phyloP scores from a whole-genome alignment of 768 basidiomycete genomes.

The Boletus barrowsii region DNA sequence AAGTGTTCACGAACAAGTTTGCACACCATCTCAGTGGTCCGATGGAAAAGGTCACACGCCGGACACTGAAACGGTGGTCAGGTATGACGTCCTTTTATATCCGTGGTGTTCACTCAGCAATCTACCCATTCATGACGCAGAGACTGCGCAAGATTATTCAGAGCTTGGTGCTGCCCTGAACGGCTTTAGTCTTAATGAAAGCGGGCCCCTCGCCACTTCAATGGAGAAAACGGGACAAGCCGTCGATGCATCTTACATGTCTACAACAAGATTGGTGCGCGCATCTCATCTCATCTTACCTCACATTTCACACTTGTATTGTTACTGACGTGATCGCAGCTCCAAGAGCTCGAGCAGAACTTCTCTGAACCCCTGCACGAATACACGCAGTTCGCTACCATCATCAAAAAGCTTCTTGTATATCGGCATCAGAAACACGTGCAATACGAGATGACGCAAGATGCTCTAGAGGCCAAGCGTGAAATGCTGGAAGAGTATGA shows the following conservation, averaged over 20 bases:
- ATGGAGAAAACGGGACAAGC: constrained; percentile 98
- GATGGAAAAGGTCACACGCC: constrained; percentile 94
- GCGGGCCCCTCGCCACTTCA: constrained; percentile 66
- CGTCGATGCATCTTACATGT: constrained; percentile 89
- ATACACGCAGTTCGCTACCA: constrained; percentile 89
- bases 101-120: constrained; percentile 4
- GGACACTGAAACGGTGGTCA: constrained; percentile 92
- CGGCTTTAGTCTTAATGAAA: constrained; percentile 89
- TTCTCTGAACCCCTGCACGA: constrained; percentile 97
- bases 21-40: constrained; percentile 86
- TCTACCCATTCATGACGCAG: constrained; percentile 34
- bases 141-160: constrained; percentile 80
- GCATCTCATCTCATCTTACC: background rate
- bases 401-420: constrained; percentile 90
- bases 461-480: constrained; percentile 78
- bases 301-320: constrained; percentile 1
- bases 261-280: constrained; percentile 83
- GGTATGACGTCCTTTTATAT: constrained; percentile 45
- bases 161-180: constrained; percentile 92
- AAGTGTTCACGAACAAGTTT: constrained; percentile 94
- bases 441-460: constrained; percentile 97
- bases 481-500: constrained; percentile 87
- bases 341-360: constrained; percentile 91
- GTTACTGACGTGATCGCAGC: constrained; percentile 41
- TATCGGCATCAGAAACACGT: constrained; percentile 98